Evolutionary conservation across 306 rosid genomes (phyloP), one percentile per base, ranked within the genome.

Genomic region (Aeschynomene evenia): DNA sequence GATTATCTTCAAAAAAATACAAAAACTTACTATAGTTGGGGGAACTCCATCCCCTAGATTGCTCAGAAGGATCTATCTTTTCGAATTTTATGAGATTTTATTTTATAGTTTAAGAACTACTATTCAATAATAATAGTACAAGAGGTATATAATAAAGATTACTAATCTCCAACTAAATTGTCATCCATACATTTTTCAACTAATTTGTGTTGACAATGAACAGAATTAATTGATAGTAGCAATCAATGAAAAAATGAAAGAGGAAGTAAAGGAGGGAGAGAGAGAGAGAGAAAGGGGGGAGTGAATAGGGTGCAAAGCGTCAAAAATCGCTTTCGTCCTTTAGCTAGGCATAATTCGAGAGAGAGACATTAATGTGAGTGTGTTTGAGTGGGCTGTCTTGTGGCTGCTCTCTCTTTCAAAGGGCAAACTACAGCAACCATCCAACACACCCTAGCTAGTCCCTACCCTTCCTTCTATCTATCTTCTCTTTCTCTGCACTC

Each of bases 241-340:
- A 58, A 24, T 46, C 0, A 1, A 28, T 0, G 9, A 20, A 50
- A 3, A 50, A 29, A 26, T 20, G 7, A 1, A 7, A 53, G 7
- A 12, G 15, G 43, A 60, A n/a, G n/a, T 9, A 18, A 23, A 36
- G 12, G 1, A 16, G n/a, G n/a, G n/a, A n/a, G n/a, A n/a, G n/a
- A n/a, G n/a, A 4, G 4, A 37, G 2, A 8, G n/a, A 29, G 2
- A 21, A 21, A 6, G 16, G 33, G 26, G 56, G 68, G 31, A 19
- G 16, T 66, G 69, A 58, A 66, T 48, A 1, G 26, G 36, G 50
- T 45, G 56, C 39, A 79, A 34, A 66, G 19, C 2, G 80, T 58
- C 80, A 84, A 84, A 80, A 74, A 16, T 52, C 72, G 14, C 1
- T 63, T 71, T 85, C 81, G 87, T 84, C 83, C 34, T 70, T 83